Percentiles rank a stretch among this genome's conserved stretches.
These are phyloP conservation scores for Penicillium cinerascens DNA, from an alignment of 495 filamentous ascomycete species.

Conservation along the genomic window DNA sequence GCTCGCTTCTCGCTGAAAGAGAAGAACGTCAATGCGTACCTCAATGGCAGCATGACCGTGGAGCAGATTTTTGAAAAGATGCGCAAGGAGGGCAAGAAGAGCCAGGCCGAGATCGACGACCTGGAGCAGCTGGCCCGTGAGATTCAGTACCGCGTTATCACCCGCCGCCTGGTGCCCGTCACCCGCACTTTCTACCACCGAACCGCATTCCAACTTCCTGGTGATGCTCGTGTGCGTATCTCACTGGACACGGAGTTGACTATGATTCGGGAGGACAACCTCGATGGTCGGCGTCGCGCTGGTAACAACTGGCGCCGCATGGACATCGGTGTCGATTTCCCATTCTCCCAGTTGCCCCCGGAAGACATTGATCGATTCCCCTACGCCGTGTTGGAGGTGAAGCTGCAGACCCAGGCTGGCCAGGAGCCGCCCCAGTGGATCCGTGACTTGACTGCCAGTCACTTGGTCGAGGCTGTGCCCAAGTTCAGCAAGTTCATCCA, in stretches of 20 bases:
- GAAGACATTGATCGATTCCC: conserved; percentile 89
- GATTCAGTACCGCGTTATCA: conserved; percentile 88
- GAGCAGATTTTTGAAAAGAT: conserved; percentile 89
- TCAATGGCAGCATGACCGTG: conserved; percentile 76
- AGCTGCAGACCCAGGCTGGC: conserved; percentile 95
- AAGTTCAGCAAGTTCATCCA: conserved; percentile 99
- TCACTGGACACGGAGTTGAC: conserved; percentile 94
- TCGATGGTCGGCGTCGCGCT: conserved; percentile 71
- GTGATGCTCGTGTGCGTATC: conserved; percentile 93
- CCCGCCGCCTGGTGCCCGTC: conserved; percentile 77
- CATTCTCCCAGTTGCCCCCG: conserved; percentile 82
- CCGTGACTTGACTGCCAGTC: conserved; percentile 81
- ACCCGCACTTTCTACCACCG: conserved; percentile 95
- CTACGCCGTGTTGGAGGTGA: conserved; percentile 95
- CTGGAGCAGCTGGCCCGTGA: conserved; percentile 87
- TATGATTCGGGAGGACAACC: conserved; percentile 92
- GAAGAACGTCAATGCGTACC: conserved; percentile 90
- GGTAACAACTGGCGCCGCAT: conserved; percentile 94
- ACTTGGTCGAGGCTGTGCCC: conserved; percentile 94
- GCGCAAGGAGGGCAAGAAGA: conserved; percentile 90
- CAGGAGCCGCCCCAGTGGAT: conserved; percentile 98
- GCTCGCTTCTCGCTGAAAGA: conserved; percentile 93
- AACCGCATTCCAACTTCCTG: conserved; percentile 95
- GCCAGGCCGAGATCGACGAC: conserved; percentile 80
- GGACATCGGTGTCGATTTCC: conserved; percentile 96